These are phyloP conservation scores for Massarina eburnea DNA, from an alignment of 2,329 filamentous ascomycete species.

Conservation along the genomic window DNA sequence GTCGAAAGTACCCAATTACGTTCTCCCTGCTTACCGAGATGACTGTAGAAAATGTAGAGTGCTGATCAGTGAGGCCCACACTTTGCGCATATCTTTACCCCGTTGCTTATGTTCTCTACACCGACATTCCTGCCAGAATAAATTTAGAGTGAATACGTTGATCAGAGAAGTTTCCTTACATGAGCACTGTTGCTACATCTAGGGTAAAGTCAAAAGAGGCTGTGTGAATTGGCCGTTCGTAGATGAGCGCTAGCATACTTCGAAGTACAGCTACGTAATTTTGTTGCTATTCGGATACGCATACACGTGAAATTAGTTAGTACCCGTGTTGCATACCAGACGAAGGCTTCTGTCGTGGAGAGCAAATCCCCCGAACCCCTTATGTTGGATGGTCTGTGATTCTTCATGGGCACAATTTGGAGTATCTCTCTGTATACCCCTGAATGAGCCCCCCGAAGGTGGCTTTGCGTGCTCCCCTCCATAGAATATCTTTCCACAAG, in stretches of 20 bases:
- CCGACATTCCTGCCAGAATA: slow-evolving; percentile 20
- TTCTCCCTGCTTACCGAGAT: slow-evolving; percentile 10
- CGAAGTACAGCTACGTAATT: slow-evolving; percentile 22
- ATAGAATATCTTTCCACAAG: no score
- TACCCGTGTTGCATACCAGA: no score
- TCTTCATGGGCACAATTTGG: no score
- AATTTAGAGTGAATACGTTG: not conserved
- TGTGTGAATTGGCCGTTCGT: slow-evolving; percentile 23
- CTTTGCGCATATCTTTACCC: slow-evolving; percentile 21
- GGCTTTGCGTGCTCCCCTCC: no score
- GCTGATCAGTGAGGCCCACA: slow-evolving; percentile 23
- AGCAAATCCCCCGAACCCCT: no score
- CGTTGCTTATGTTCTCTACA: slow-evolving; percentile 29
- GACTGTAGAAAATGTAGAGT: slow-evolving; percentile 28
- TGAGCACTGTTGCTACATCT: slow-evolving; percentile 25
- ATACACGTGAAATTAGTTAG: no score
- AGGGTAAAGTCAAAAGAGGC: slow-evolving; percentile 16
- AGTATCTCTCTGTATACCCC: no score
- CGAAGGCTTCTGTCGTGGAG: no score
- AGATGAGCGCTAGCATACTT: slow-evolving; percentile 25
- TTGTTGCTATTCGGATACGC: no score
- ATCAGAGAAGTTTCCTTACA: slow-evolving; percentile 8
- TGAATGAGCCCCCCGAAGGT: no score
- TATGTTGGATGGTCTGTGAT: no score
- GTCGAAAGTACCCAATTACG: not conserved